These are phyloP conservation scores for Candida nonsorbophila DNA, from an alignment of 805 yeast genomes.

Conservation along the genomic window DNA sequence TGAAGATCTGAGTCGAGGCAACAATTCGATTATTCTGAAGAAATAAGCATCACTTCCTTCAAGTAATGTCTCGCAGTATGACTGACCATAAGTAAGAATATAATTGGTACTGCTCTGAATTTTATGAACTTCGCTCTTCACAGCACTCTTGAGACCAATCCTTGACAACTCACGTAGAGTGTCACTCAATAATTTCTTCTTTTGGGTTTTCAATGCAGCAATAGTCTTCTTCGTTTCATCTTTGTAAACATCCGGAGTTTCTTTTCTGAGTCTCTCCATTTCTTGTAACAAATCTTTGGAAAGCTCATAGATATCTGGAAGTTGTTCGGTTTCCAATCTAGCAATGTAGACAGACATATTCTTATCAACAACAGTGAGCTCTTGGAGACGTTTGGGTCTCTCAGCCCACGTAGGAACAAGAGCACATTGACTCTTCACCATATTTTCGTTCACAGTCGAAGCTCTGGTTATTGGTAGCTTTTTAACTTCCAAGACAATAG, in stretches of 20 bases:
- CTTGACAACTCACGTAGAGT: conserved; percentile 67
- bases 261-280: conserved; percentile 59
- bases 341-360: conserved; percentile 51
- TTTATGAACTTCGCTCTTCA: conserved; percentile 61
- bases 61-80: conserved; percentile 35
- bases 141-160: conserved; percentile 68
- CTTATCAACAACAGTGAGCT: conserved; percentile 43
- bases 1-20: conserved; percentile 73
- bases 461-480: conserved; percentile 8
- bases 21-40: conserved; percentile 67
- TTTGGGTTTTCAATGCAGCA: conserved; percentile 74
- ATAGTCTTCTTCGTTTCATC: conserved; percentile 67
- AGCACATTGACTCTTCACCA: conserved; percentile 16
- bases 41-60: conserved; percentile 47
- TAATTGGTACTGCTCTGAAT: conserved; percentile 58
- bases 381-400: conserved; percentile 54
- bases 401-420: conserved; percentile 43
- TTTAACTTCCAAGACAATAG: conserved; percentile 1
- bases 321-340: conserved; percentile 22
- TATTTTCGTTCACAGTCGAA: conserved; percentile 5
- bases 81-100: conserved; percentile 50
- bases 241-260: conserved; percentile 67
- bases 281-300: conserved; percentile 52
- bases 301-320: conserved; percentile 49
- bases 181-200: conserved; percentile 71